phyloP scores from a whole-genome alignment of 768 basidiomycete genomes.

The Psilocybe cubensis region DNA sequence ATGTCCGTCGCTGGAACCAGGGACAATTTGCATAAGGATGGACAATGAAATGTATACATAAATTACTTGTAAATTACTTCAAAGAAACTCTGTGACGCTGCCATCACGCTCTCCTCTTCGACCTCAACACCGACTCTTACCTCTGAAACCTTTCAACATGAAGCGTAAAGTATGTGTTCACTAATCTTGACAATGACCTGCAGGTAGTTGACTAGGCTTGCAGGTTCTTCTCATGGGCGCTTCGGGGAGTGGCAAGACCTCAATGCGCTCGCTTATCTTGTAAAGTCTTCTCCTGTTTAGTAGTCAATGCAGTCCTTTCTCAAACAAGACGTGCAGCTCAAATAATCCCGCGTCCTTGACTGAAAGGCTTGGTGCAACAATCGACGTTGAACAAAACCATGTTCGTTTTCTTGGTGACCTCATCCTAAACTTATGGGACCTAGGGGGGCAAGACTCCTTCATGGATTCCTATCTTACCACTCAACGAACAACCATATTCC shows the following conservation, averaged over 20 bases:
- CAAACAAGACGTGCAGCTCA: slow-evolving; percentile 56
- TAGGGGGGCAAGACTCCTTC: slow-evolving; percentile 97
- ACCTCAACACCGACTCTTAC: slow-evolving; percentile 20
- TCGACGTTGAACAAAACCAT: slow-evolving; percentile 97
- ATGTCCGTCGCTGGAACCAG: slow-evolving; percentile 65
- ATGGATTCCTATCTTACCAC: slow-evolving; percentile 96
- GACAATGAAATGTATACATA: slow-evolving; percentile 8
- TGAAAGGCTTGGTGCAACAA: slow-evolving; percentile 90
- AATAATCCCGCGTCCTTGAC: slow-evolving; percentile 95
- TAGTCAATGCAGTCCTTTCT: slow-evolving; percentile 6
- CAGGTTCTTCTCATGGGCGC: slow-evolving; percentile 99
- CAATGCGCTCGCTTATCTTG: slow-evolving; percentile 99
- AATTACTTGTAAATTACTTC: slow-evolving; percentile 10
- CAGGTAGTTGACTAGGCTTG: slow-evolving; percentile 21
- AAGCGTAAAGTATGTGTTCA: slow-evolving; percentile 60
- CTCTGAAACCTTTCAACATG: slow-evolving; percentile 38
- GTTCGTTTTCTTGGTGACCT: slow-evolving; percentile 97
- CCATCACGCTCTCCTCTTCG: slow-evolving; percentile 17
- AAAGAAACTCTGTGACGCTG: slow-evolving; percentile 9
- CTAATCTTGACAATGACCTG: slow-evolving; percentile 12
- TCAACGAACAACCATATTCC: slow-evolving; percentile 93
- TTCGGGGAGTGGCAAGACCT: slow-evolving; percentile 92
- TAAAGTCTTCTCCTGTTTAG: slow-evolving; percentile 43
- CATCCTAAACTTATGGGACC: slow-evolving; percentile 97
- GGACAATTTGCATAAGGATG: slow-evolving; percentile 57